Base-by-base conservation (phyloP, 2,329 filamentous ascomycete genomes). In the Amauroascus niger region DNA sequence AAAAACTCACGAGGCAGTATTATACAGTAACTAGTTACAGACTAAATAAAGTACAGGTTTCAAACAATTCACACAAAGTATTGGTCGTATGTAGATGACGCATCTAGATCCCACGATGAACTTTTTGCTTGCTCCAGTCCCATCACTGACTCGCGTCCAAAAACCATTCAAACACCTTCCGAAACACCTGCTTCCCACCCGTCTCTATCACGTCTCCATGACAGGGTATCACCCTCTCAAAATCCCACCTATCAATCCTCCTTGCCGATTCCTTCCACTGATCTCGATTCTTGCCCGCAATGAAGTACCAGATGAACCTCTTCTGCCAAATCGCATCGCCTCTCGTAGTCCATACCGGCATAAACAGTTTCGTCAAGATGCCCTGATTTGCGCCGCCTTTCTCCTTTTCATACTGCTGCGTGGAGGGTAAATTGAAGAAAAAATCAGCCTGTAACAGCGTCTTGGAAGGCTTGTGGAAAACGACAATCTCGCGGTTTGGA, bases 381-480 rank as follows among this genome's bases (percentile, higher is more conserved):
- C 83, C 83, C n/a, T 75, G 71, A 0, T 67, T 76, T 3, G 80
- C 73, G 30, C 74, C 71, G 2, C 79, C 75, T 7, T 74, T 76
- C 0, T 80, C 72, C 61, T 74, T 79, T 1, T 71, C 79, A 71
- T 88, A 96, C 72, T 97, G 93, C 73, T 98, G 93, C 0, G 74
- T 81, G 0, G 88, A 81, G 0, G 93, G 93, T 32, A 95, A 72
- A 68, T 96, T 97, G 77, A 97, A 97, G 60, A 97, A 67, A 40
- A 97, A 71, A 69, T 98, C 93, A 5, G 89, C 93, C 71, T 95
- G 75, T 65, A 98, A 90, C 43, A 98, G 72, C 0, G 88, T 86
- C 54, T 76, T 74, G 11, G 87, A 83, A 0, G 87, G 88, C 66
- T 83, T 84, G 76, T 95, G 89, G 64, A 84, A 74, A 71, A 97